These are phyloP conservation scores for Eremomyces bilateralis DNA, from an alignment of 495 filamentous ascomycete genomes.

Conservation along the genomic window DNA sequence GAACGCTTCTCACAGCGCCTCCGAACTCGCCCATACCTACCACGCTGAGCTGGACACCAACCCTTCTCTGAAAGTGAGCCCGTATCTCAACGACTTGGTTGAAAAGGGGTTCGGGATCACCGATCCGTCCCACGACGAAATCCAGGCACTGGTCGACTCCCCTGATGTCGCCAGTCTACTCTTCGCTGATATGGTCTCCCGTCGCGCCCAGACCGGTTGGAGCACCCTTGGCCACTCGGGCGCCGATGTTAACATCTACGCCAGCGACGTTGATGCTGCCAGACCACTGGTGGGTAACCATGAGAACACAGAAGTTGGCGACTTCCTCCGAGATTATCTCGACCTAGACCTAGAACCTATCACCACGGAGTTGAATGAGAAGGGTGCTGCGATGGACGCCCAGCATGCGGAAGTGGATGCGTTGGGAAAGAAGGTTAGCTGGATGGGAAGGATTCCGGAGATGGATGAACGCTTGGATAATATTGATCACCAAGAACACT, in stretches of 20 bases:
- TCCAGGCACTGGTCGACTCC: conserved; percentile 36
- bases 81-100: conserved; percentile 43
- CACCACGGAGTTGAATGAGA: conserved; percentile 48
- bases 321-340: conserved; percentile 59
- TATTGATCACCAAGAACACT: conserved; percentile 18
- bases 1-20: conserved; percentile 59
- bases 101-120: conserved; percentile 47
- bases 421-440: conserved; percentile 8
- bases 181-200: conserved; percentile 72
- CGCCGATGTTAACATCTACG: conserved; percentile 85
- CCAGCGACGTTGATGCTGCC: conserved; percentile 26
- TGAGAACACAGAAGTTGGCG: conserved; percentile 84
- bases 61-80: conserved; percentile 10
- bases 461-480: conserved; percentile 18
- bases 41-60: conserved; percentile 26
- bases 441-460: conserved; percentile 17
- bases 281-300: conserved; percentile 52
- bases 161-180: conserved; percentile 29
- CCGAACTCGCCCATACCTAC: conserved; percentile 41
- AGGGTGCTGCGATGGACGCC: conserved; percentile 19
- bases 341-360: conserved; percentile 54
- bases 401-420: conserved; percentile 5
- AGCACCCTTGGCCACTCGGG: conserved; percentile 64
- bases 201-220: conserved; percentile 82
- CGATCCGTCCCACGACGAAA: conserved; percentile 50